Conservation (phyloP, 1,139 yeast species). For the Suhomyces terraborum region DNA sequence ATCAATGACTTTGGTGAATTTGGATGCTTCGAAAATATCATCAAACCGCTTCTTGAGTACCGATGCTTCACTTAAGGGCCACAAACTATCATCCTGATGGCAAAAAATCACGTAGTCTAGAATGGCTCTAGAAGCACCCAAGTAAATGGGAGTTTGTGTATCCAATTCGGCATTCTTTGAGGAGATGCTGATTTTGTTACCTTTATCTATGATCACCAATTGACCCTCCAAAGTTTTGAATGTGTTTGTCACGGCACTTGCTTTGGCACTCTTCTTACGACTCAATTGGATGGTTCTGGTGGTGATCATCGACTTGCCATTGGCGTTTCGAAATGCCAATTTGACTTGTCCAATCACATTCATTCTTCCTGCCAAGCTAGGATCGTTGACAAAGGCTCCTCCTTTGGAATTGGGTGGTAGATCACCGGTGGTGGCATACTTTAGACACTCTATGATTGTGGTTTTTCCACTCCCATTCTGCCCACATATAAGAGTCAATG, state of each 20-base stretch:
- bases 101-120: conserved; percentile 93
- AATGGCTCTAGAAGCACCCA: conserved; percentile 88
- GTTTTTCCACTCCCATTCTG: conserved; percentile 99
- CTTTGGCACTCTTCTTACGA: conserved; percentile 48
- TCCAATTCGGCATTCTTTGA: conserved; percentile 88
- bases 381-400: conserved; percentile 96
- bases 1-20: conserved; percentile 88
- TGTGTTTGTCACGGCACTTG: conserved; percentile 48
- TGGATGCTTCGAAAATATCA: conserved; percentile 93
- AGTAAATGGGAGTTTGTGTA: conserved; percentile 70
- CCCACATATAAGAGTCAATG: conserved; percentile 92
- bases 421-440: conserved; percentile 94
- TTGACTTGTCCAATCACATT: conserved; percentile 89
- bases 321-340: conserved; percentile 75
- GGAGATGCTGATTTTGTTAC: conserved; percentile 73
- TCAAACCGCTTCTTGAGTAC: conserved; percentile 88
- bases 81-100: conserved; percentile 94
- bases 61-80: conserved; percentile 96
- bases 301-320: conserved; percentile 77
- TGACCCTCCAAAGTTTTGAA: conserved; percentile 94
- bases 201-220: conserved; percentile 62
- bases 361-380: conserved; percentile 73
- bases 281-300: conserved; percentile 81
- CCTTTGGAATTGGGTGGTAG: conserved; percentile 95
- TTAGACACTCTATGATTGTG: conserved; percentile 89